These are phyloP conservation scores for Cucurbita argyrosperma DNA, from an alignment of 306 rosid species.

Conservation along the genomic window DNA sequence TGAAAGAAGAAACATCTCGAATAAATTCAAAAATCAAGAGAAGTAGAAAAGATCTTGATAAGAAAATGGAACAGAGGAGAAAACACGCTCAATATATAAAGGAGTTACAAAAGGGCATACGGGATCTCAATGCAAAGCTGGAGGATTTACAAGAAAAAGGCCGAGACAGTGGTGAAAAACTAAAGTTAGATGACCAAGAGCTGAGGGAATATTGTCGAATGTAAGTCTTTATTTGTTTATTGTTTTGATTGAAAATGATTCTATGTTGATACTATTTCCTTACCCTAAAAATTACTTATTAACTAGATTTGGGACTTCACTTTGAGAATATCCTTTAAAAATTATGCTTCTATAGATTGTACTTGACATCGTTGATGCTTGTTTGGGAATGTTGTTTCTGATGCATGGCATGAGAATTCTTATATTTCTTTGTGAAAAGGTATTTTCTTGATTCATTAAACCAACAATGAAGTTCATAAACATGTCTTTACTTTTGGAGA, in stretches of 20 bases:
- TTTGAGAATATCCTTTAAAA: neutral
- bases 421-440: neutral
- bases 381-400: neutral
- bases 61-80: constrained; percentile 45
- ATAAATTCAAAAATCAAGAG: constrained; percentile 71
- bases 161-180: constrained; percentile 41
- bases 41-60: constrained; percentile 59
- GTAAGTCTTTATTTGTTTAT: constrained; percentile 31
- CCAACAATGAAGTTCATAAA: neutral
- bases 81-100: constrained; percentile 44
- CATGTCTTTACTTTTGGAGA: neutral
- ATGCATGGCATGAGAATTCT: neutral
- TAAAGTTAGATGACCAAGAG: constrained; percentile 48
- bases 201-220: constrained; percentile 77
- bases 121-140: constrained; percentile 53
- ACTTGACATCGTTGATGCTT: neutral
- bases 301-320: neutral
- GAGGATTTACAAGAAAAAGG: constrained; percentile 54
- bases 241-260: neutral
- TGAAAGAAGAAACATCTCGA: constrained; percentile 90
- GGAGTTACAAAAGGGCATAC: constrained; percentile 45
- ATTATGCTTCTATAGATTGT: neutral
- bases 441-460: neutral
- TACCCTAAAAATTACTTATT: neutral
- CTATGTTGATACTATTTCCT: neutral